phyloP scores from a whole-genome alignment of 345 rosid species.

The Raphanus raphanistrum region DNA sequence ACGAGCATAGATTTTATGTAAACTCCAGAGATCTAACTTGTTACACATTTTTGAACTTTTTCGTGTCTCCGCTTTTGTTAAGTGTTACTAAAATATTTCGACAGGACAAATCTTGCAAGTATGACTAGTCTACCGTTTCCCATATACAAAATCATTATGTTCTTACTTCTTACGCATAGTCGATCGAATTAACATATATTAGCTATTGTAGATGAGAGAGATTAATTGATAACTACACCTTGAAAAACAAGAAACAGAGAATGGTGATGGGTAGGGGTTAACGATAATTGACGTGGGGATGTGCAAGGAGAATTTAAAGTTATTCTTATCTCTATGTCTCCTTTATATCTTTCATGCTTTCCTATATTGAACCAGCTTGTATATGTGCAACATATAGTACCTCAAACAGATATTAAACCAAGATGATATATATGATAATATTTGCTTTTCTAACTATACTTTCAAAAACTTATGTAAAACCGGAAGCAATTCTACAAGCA shows the following conservation, averaged over 20 bases:
- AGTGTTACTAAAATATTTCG: constrained; percentile 6
- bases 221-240: neutral
- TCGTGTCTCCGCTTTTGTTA: neutral
- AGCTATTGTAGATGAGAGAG: neutral
- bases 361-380: constrained; percentile 17
- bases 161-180: neutral
- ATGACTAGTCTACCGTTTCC: neutral
- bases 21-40: constrained; percentile 24
- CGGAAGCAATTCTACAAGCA: neutral
- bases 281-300: constrained; percentile 28
- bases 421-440: constrained; percentile 6
- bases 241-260: neutral
- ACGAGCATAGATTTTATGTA: constrained; percentile 28
- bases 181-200: neutral
- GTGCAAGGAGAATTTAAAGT: constrained; percentile 26
- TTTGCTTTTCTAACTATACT: neutral
- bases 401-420: neutral
- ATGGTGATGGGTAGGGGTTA: constrained; percentile 25
- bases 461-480: neutral
- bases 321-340: constrained; percentile 32
- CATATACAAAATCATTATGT: neutral
- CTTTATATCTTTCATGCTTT: constrained; percentile 30
- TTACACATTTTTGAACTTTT: constrained; percentile 14
- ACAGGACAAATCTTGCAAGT: neutral
- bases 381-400: constrained; percentile 5